Conservation (phyloP, 1,139 yeast species). For the Saccharomyces uvarum region DNA sequence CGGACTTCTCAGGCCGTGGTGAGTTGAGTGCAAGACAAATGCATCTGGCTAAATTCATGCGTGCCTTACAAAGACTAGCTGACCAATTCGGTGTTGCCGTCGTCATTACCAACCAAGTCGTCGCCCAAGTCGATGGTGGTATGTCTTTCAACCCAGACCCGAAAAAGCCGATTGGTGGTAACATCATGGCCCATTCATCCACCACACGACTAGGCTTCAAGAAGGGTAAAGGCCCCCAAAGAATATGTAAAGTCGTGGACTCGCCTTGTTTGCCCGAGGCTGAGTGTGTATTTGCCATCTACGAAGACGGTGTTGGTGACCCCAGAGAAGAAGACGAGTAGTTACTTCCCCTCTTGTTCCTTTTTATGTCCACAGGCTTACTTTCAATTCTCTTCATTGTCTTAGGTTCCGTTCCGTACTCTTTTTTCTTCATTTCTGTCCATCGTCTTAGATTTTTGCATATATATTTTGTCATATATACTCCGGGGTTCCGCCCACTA, state of each 20-base stretch:
- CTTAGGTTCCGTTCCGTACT: neutral
- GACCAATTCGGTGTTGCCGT: conserved; percentile 98
- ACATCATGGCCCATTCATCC: conserved; percentile 93
- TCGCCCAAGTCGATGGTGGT: conserved; percentile 94
- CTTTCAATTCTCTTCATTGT: neutral
- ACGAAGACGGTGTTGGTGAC: conserved; percentile 95
- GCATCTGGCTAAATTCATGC: conserved; percentile 89
- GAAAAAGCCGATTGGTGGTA: conserved; percentile 98
- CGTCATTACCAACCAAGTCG: conserved; percentile 96
- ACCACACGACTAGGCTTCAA: conserved; percentile 85
- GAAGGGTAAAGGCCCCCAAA: conserved; percentile 85
- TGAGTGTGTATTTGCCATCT: conserved; percentile 90
- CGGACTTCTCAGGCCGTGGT: conserved; percentile 94
- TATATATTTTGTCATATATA: neutral
- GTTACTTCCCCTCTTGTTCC: neutral
- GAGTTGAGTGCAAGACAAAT: conserved; percentile 92
- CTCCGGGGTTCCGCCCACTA: neutral
- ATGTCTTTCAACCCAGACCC: conserved; percentile 90
- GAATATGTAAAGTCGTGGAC: conserved; percentile 90
- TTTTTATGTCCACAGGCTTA: neutral
- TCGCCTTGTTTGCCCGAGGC: conserved; percentile 91
- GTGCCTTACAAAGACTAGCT: conserved; percentile 84
- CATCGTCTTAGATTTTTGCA: neutral
- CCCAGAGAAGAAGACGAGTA: conserved; percentile 69
- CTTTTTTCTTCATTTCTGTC: neutral